Evolutionary conservation across 805 yeast genomes (phyloP).

Genomic region (Ogataea trehaloabstinens): DNA sequence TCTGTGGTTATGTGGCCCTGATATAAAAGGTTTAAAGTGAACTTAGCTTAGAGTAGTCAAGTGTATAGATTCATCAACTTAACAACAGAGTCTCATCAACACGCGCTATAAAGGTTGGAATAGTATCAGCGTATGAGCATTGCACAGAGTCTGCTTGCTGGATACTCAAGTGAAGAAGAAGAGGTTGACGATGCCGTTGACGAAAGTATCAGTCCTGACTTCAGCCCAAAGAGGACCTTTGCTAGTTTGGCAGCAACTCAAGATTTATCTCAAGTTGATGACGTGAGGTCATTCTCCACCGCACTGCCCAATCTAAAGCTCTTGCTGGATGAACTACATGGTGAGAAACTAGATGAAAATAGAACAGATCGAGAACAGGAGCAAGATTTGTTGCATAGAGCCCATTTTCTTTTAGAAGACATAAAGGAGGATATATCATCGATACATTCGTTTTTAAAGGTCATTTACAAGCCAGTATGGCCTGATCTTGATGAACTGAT

Average conservation of each 20-base stretch:
- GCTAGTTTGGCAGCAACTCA: slow-evolving; percentile 8
- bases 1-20: too few relatives aligned
- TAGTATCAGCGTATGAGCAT: slow-evolving; percentile 28
- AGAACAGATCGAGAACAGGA: slow-evolving; percentile 37
- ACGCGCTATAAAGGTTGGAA: too few relatives aligned
- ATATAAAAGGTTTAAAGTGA: too few relatives aligned
- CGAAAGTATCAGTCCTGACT: neutral
- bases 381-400: slow-evolving; percentile 47
- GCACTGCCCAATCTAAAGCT: slow-evolving; percentile 23
- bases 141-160: slow-evolving; percentile 42
- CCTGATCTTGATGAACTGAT: slow-evolving; percentile 69
- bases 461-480: slow-evolving; percentile 58
- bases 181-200: neutral
- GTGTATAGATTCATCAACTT: too few relatives aligned
- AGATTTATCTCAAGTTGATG: slow-evolving; percentile 18
- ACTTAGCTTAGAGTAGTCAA: too few relatives aligned
- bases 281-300: slow-evolving; percentile 28
- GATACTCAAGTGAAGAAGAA: slow-evolving; percentile 37
- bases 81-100: too few relatives aligned
- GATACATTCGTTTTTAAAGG: slow-evolving; percentile 48
- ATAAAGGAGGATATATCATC: slow-evolving; percentile 52
- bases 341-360: slow-evolving; percentile 26
- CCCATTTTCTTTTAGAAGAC: slow-evolving; percentile 54
- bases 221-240: neutral
- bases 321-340: slow-evolving; percentile 23